A percentile compares a stretch with the other conserved stretches of the same genome.
Conservation (phyloP, 2,329 filamentous ascomycete species). For the Raffaelea deltoideospora region DNA sequence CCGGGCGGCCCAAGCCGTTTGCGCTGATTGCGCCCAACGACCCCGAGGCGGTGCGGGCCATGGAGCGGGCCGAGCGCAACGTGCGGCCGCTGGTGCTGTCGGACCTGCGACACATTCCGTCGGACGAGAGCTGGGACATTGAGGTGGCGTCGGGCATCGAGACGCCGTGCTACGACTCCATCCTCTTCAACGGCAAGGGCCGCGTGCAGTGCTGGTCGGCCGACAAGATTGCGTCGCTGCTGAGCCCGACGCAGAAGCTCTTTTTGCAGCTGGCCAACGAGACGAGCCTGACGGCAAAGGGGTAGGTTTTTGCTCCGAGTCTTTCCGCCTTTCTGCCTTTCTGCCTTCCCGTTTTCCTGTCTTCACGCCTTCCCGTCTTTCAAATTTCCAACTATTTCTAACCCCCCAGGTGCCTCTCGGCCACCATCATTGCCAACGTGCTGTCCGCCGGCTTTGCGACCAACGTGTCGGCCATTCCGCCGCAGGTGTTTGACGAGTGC, state of each 20-base stretch:
- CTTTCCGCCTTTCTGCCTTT: not conserved
- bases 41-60: slow-evolving; percentile 22
- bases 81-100: slow-evolving; percentile 34
- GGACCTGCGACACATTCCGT: slow-evolving; percentile 41
- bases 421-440: slow-evolving; percentile 22
- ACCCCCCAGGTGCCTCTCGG: slow-evolving; percentile 24
- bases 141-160: slow-evolving; percentile 29
- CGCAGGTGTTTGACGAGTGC: slow-evolving; percentile 30
- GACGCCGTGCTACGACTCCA: slow-evolving; percentile 40
- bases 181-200: slow-evolving; percentile 49
- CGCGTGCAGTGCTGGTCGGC: slow-evolving; percentile 33
- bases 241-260: slow-evolving; percentile 16
- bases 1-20: slow-evolving; percentile 27
- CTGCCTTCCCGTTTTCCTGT: no score
- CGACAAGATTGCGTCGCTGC: slow-evolving; percentile 24
- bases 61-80: slow-evolving; percentile 31
- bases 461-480: slow-evolving; percentile 23
- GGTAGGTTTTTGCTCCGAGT: slow-evolving; percentile 13
- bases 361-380: not conserved
- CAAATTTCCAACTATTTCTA: not conserved
- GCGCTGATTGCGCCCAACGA: slow-evolving; percentile 28
- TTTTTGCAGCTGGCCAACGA: slow-evolving; percentile 16
- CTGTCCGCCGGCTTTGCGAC: slow-evolving; percentile 12
- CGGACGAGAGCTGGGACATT: slow-evolving; percentile 18
- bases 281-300: slow-evolving; percentile 24